A percentile compares a stretch with the other conserved stretches of the same genome.
Evolutionary conservation across 1,284 basidiomycete species (phyloP).

Genomic region (Tilletia setariae): DNA sequence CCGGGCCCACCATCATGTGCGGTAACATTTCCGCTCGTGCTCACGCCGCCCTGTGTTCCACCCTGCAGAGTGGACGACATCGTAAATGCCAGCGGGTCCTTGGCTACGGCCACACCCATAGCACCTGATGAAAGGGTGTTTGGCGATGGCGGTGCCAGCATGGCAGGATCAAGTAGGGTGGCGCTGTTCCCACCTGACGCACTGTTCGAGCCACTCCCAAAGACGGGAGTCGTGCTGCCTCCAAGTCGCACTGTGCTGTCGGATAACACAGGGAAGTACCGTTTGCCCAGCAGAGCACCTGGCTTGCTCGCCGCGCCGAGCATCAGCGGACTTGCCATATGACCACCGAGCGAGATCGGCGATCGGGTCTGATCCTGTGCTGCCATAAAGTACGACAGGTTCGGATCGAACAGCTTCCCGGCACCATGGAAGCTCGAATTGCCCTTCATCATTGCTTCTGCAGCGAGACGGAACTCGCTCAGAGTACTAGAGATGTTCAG

Average conservation of each 20-base stretch:
- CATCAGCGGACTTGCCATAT: slow-evolving; percentile 29
- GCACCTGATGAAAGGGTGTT: slow-evolving; percentile 4
- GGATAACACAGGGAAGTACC: slow-evolving; percentile 69
- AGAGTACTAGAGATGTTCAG: slow-evolving; percentile 38
- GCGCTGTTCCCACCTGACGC: neutral
- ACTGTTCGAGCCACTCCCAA: slow-evolving; percentile 12
- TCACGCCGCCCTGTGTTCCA: neutral
- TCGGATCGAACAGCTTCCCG: slow-evolving; percentile 13
- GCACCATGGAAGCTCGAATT: slow-evolving; percentile 9
- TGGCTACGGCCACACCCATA: slow-evolving; percentile 16
- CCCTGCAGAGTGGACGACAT: slow-evolving; percentile 18
- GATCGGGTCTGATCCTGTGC: neutral
- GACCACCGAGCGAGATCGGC: slow-evolving; percentile 28
- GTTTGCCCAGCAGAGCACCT: slow-evolving; percentile 28
- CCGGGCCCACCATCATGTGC: neutral
- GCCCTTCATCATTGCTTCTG: slow-evolving; percentile 9
- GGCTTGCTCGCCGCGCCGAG: slow-evolving; percentile 26
- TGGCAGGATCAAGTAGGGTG: neutral
- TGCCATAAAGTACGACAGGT: neutral
- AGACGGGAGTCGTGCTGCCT: slow-evolving; percentile 62
- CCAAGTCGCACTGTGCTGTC: slow-evolving; percentile 79
- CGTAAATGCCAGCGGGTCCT: slow-evolving; percentile 28
- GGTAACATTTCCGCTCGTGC: neutral
- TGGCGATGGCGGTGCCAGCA: neutral
- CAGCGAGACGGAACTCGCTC: slow-evolving; percentile 24